Base-by-base conservation (phyloP, 495 filamentous ascomycete species). In the Aspergillus taichungensis region DNA sequence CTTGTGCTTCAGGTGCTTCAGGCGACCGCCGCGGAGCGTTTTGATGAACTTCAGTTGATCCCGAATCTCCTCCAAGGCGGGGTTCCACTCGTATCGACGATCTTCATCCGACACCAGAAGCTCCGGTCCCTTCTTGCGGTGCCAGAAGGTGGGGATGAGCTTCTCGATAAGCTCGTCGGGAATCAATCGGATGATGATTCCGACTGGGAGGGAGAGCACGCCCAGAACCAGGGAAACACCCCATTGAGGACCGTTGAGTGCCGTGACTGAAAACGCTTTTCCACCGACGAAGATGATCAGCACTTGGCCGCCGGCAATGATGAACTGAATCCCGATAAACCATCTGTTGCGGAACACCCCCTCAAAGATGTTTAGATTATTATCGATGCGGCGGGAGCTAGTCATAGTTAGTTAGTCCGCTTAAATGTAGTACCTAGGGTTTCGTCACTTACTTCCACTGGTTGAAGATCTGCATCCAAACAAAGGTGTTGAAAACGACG, bases 391-490 rank as follows among this genome's bases (percentile, higher is more conserved):
- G 38, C 88, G 84, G 63, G 76, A 86, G 55, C 71, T 76, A 38
- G 8, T 34, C 13, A 1, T 5, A 10, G 31, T 50, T 40, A 50
- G 47, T 11, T n/a, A 30, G 18, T 24, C 18, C 18, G 18, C 18
- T 2, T 24, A 4, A 4, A 24, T n/a, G 18, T 1, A 4, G 18
- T 24, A 24, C 2, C 18, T 24, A 24, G 18, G 18, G 18, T 24
- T 24, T 24, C 18, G 18, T 24, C 18, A 24, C 18, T 1, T 24
- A 24, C 18, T 89, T 89, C 66, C 85, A 80, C 56, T 87, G 74
- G 57, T 95, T 94, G 76, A 94, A 94, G 52, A 94, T 88, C 52
- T 94, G 88, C 85, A 94, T 90, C 82, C 88, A 95, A 32, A 92
- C 85, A 53, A 91, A 94, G 1, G 85, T 87, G 68, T 94, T 95